phyloP scores from a whole-genome alignment of 257 asterid genomes.

The Nicotiana benthamiana region DNA sequence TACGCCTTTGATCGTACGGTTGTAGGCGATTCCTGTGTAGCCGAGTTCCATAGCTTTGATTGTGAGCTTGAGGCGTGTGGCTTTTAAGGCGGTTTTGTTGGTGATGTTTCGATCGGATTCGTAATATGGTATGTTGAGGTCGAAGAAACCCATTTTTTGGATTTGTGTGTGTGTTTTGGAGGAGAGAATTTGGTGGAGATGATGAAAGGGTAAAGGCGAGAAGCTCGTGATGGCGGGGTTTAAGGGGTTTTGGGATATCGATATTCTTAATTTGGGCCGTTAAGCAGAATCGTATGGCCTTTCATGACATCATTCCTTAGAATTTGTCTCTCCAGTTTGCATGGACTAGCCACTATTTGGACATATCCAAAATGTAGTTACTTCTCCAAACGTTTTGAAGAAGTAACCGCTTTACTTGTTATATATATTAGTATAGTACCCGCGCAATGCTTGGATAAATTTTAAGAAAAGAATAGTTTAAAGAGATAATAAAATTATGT shows the following conservation, averaged over 20 bases:
- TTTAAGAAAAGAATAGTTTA: too few relatives aligned
- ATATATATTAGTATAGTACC: too few relatives aligned
- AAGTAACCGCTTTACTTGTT: too few relatives aligned
- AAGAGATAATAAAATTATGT: too few relatives aligned
- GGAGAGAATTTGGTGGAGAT: not conserved
- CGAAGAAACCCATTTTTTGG: slow-evolving; percentile 65
- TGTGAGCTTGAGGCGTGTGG: slow-evolving; percentile 61
- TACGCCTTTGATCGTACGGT: slow-evolving; percentile 72
- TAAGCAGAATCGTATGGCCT: too few relatives aligned
- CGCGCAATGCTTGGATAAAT: too few relatives aligned
- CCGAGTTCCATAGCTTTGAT: slow-evolving; percentile 77
- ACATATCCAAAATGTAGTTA: too few relatives aligned
- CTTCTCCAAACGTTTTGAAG: too few relatives aligned
- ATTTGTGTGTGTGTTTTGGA: not conserved
- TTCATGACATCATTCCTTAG: too few relatives aligned
- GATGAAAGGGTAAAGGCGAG: not conserved
- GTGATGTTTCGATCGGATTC: slow-evolving; percentile 60
- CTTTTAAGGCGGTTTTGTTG: slow-evolving; percentile 41
- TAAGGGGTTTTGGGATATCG: not conserved
- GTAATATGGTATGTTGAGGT: slow-evolving; percentile 59
- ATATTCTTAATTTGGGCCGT: too few relatives aligned
- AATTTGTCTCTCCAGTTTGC: too few relatives aligned
- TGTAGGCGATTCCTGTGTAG: slow-evolving; percentile 77
- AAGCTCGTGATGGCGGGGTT: not conserved
- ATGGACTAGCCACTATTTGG: too few relatives aligned